Percentiles rank a stretch among this genome's conserved stretches.
Evolutionary conservation across 2,329 filamentous ascomycete species (phyloP).

Genomic region (Verticillium albo-atrum): DNA sequence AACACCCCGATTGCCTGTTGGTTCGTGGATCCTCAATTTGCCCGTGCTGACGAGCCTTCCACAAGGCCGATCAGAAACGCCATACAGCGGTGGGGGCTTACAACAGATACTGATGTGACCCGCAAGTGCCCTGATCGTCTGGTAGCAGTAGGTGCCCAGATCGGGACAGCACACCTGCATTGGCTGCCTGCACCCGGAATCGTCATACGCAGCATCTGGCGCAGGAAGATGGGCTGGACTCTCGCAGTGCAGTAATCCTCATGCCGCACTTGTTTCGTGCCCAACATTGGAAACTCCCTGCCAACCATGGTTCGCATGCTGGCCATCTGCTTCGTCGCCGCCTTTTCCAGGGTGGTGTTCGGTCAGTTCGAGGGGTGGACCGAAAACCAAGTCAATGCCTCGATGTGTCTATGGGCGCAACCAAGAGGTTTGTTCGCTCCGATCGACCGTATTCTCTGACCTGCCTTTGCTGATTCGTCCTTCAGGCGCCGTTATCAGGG

Average conservation of each 20-base stretch:
- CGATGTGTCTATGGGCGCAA: slow-evolving; percentile 55
- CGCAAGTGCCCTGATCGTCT: background rate
- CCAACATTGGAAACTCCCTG: background rate
- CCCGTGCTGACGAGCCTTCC: background rate
- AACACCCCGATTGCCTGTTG: background rate
- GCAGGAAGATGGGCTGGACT: background rate
- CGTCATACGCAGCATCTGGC: background rate
- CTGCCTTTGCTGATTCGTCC: slow-evolving; percentile 12
- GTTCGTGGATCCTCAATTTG: background rate
- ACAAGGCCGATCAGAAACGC: background rate
- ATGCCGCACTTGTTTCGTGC: background rate
- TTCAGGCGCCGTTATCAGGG: slow-evolving; percentile 51
- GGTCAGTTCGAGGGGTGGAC: slow-evolving; percentile 46
- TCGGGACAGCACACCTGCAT: background rate
- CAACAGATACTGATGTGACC: background rate
- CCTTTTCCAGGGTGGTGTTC: slow-evolving; percentile 21
- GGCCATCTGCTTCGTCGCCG: slow-evolving; percentile 21
- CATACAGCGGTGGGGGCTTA: background rate
- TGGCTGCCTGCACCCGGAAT: background rate
- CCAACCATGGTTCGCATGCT: background rate
- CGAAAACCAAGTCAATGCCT: slow-evolving; percentile 47
- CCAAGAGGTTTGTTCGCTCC: slow-evolving; percentile 31
- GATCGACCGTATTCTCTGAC: too few relatives aligned
- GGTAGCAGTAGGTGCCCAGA: background rate
- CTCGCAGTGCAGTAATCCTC: background rate